Base-by-base conservation (phyloP, 129 eudicot genomes). In the sunflower (Helianthus annuus) region DNA sequence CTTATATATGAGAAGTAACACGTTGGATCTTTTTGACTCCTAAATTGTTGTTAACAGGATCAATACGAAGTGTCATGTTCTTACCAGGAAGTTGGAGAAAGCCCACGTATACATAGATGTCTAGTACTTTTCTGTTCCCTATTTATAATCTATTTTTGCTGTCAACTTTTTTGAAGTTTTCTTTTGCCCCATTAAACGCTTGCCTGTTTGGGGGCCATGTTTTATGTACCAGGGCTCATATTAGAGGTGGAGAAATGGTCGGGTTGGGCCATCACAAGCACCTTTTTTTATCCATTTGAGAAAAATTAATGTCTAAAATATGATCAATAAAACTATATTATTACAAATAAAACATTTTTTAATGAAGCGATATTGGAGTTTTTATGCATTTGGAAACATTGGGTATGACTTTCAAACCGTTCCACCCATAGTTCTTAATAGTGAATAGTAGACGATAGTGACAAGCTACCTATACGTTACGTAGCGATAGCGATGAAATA, bases 61-160 rank as follows among this genome's bases (percentile, higher is more conserved):
- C 83, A 85, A 48, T 86, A 78, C 71, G 96, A 90, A 58, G 82
- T 85, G 56, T 81, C 91, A 3, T 85, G 88, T 82, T 76, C 89
- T 24, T 58, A 75, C 71, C 36, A 32, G 36, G 91, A 85, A 71
- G 81, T 82, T 63, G 89, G 82, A 75, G 79, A 79, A 82, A 89
- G 91, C 81, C 95, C 95, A 16, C 96, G 85, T 54, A 70, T 80
- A 70, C 90, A 83, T 75, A 92, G 91, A 83, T 76, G 39, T 80
- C 88, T 89, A 76, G 98, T 92, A 87, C 51, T 75, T 71, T 39
- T 55, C 74, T 67, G 42, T 66, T 70, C 64, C 78, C 63, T 64
- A 72, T 68, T 71, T 34, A 76, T 16, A 49, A 45, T 61, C 60
- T 62, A 24, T 57, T 17, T 22, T 73, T 32, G 71, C 16, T 19